phyloP scores from a whole-genome alignment of 108 stramenopile genomes.

The Cyclotella baltica region DNA sequence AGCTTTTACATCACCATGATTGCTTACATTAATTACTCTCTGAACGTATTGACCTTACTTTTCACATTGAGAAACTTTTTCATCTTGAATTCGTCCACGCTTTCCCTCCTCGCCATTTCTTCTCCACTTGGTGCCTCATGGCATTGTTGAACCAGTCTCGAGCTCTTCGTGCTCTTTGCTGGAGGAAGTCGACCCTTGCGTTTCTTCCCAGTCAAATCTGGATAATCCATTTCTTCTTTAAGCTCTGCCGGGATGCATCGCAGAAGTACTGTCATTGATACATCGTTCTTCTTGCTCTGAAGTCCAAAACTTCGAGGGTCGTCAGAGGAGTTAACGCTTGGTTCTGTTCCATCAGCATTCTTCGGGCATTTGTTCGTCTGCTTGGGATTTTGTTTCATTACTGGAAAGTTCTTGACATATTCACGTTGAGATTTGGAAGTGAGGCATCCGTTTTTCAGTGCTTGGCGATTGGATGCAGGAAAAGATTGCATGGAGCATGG shows the following conservation, averaged over 20 bases:
- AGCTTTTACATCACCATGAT: no score
- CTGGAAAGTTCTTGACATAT: constrained; percentile 45
- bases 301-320: constrained; percentile 36
- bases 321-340: background rate
- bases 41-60: constrained; percentile 35
- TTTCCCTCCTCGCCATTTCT: constrained; percentile 8
- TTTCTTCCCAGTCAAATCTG: constrained; percentile 43
- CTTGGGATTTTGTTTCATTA: constrained; percentile 58
- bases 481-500: constrained; percentile 54
- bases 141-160: constrained; percentile 27
- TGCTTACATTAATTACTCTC: no score
- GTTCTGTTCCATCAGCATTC: background rate
- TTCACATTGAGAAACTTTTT: constrained; percentile 53
- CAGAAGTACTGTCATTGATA: constrained; percentile 47
- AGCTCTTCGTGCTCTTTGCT: constrained; percentile 53
- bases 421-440: constrained; percentile 58
- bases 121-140: constrained; percentile 19
- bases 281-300: constrained; percentile 30
- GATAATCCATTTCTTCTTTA: constrained; percentile 53
- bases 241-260: constrained; percentile 41
- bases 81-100: constrained; percentile 58
- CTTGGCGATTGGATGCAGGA: constrained; percentile 59
- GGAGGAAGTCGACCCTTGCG: constrained; percentile 57
- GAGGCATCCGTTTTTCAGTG: constrained; percentile 55
- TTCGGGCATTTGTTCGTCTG: constrained; percentile 10